Evolutionary conservation across 257 asterid genomes (phyloP).

Genomic region (Solanum tarijense): DNA sequence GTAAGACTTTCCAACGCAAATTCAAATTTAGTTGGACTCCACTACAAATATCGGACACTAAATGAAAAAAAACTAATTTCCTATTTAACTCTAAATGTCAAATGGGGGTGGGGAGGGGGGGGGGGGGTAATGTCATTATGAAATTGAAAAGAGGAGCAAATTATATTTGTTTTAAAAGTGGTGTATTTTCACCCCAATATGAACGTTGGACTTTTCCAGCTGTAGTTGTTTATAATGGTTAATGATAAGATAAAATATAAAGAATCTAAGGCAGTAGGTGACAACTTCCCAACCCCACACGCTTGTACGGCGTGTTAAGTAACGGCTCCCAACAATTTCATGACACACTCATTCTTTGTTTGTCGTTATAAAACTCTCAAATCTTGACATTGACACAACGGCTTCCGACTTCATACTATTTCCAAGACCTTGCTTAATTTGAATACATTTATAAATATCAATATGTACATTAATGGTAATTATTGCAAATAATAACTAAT

Average conservation of each 20-base stretch:
- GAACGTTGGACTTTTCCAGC: slow-evolving; percentile 10
- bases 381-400: neutral
- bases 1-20: too few relatives aligned
- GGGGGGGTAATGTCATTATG: neutral
- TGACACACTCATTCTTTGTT: neutral
- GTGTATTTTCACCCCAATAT: neutral
- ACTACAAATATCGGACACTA: too few relatives aligned
- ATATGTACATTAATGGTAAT: too few relatives aligned
- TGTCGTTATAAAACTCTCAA: neutral
- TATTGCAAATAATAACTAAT: too few relatives aligned
- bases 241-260: neutral
- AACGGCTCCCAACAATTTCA: neutral
- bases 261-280: neutral
- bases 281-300: neutral
- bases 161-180: neutral
- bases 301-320: neutral
- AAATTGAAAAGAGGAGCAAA: neutral
- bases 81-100: too few relatives aligned
- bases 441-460: neutral
- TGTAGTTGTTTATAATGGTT: neutral
- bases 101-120: too few relatives aligned
- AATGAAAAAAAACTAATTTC: too few relatives aligned
- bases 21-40: too few relatives aligned
- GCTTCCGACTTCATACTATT: neutral
- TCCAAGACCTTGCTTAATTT: too few relatives aligned